These are phyloP conservation scores for Aspergillus japonicus DNA, from an alignment of 2,329 filamentous ascomycete genomes.

Conservation along the genomic window DNA sequence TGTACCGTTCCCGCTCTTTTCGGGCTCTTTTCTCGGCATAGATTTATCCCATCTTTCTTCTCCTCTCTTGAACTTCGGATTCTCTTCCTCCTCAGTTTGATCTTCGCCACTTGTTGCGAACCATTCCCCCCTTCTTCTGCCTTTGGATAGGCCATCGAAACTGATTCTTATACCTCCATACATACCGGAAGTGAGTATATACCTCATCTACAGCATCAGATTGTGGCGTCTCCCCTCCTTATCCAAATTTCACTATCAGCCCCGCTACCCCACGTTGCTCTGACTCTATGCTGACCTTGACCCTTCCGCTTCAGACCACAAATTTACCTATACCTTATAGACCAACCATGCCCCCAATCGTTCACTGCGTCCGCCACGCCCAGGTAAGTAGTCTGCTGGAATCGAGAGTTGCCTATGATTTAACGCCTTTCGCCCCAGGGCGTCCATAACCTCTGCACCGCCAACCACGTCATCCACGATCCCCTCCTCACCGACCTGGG, in stretches of 20 bases:
- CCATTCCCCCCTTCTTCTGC: background rate
- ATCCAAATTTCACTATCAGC: constrained; percentile 6
- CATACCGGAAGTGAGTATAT: background rate
- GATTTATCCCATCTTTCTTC: background rate
- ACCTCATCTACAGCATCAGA: background rate
- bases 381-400: constrained; percentile 34
- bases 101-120: constrained; percentile 8
- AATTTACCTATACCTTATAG: background rate
- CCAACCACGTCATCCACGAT: constrained; percentile 72
- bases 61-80: constrained; percentile 6
- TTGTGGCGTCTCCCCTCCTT: background rate
- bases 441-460: constrained; percentile 72
- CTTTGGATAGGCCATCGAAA: background rate
- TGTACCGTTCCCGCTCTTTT: background rate
- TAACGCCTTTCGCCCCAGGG: constrained; percentile 51
- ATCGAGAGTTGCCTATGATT: background rate
- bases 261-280: constrained; percentile 25
- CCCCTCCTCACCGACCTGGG: constrained; percentile 76
- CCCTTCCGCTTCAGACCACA: background rate
- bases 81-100: constrained; percentile 7
- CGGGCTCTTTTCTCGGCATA: background rate
- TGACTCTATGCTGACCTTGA: background rate
- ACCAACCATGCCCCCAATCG: constrained; percentile 40
- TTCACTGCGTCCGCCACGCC: constrained; percentile 49
- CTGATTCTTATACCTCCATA: background rate